Conservation (phyloP, 805 yeast genomes). For the Debaryomyces hansenii region DNA sequence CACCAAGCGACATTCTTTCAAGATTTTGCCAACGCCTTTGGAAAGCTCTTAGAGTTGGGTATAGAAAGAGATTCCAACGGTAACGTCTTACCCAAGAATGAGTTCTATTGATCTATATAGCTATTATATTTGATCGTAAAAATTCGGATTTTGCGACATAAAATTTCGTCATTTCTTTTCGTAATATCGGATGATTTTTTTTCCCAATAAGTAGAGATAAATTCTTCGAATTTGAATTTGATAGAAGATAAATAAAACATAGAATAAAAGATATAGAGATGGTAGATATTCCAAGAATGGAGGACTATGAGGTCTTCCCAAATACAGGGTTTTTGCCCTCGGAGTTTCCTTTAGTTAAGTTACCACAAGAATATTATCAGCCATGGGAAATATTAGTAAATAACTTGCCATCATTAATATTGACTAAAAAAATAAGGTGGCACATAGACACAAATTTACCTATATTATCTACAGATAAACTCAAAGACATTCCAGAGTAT, state of each 20-base stretch:
- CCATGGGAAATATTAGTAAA: conserved; percentile 77
- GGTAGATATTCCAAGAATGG: conserved; percentile 27
- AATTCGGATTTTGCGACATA: not conserved
- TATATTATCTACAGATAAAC: conserved; percentile 47
- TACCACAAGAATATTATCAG: conserved; percentile 61
- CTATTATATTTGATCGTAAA: too few species aligned
- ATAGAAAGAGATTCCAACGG: conserved; percentile 34
- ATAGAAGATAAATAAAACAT: not conserved
- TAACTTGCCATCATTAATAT: conserved; percentile 70
- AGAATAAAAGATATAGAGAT: not conserved
- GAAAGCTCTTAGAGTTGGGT: conserved; percentile 75
- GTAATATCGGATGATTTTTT: not conserved
- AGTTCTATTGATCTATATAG: not conserved
- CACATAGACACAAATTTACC: conserved; percentile 65
- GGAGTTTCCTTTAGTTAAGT: conserved; percentile 55
- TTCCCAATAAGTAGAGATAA: too few species aligned
- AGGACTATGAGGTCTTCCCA: conserved; percentile 70
- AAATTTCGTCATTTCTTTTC: not conserved
- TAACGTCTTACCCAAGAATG: conserved; percentile 8
- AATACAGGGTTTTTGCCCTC: conserved; percentile 79
- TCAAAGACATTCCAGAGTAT: conserved; percentile 49
- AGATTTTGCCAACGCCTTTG: conserved; percentile 68
- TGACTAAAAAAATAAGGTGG: conserved; percentile 59
- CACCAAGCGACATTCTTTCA: conserved; percentile 61
- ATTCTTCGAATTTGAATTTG: not conserved